Conservation (phyloP, 2,329 filamentous ascomycete species). For the Cytospora mali region DNA sequence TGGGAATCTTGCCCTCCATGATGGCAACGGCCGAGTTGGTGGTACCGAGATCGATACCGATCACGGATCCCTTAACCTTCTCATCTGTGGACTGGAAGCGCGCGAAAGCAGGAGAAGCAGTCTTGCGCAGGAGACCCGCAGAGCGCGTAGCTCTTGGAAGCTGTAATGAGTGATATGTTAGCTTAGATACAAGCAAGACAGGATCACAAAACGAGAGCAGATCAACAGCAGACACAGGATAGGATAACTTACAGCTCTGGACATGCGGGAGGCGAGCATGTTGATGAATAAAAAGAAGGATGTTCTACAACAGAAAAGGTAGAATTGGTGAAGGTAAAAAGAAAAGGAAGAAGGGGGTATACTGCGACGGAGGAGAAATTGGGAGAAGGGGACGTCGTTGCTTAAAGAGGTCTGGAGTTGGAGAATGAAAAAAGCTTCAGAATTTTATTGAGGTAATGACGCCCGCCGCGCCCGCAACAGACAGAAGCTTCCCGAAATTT, state of each 20-base stretch:
- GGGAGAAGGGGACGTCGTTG: constrained; percentile 33
- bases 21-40: constrained; percentile 97
- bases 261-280: constrained; percentile 74
- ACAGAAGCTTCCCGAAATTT: constrained; percentile 27
- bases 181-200: not conserved
- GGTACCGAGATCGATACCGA: constrained; percentile 97
- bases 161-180: constrained; percentile 47
- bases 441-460: constrained; percentile 27
- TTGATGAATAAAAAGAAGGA: constrained; percentile 45
- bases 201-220: constrained; percentile 1
- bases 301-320: constrained; percentile 39
- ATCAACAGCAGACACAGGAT: not conserved
- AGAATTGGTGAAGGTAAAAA: constrained; percentile 40
- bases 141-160: constrained; percentile 79
- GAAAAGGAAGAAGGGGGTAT: constrained; percentile 36
- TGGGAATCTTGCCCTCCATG: constrained; percentile 94
- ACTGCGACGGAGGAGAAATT: constrained; percentile 19
- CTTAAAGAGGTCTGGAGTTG: constrained; percentile 9
- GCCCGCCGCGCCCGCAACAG: constrained; percentile 12
- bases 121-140: constrained; percentile 67
- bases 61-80: constrained; percentile 94
- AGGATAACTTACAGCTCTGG: constrained; percentile 70
- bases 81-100: constrained; percentile 77
- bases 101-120: constrained; percentile 72
- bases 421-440: constrained; percentile 26